phyloP scores from a whole-genome alignment of 768 basidiomycete genomes.

The Rhizopogon vinicolor region DNA sequence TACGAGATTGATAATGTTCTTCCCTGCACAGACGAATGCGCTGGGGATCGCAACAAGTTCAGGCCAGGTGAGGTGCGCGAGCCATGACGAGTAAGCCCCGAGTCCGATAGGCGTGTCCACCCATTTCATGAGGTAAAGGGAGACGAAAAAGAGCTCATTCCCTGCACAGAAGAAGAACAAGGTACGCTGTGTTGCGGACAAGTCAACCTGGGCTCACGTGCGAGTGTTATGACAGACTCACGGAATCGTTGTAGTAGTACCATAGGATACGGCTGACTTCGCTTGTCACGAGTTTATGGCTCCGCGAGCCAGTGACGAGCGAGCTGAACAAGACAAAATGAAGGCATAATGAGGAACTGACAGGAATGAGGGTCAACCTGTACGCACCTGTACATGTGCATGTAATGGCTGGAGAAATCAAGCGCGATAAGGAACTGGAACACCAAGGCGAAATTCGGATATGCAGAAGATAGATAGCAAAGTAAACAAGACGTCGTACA shows the following conservation, averaged over 20 bases:
- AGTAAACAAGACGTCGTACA: constrained; percentile 95
- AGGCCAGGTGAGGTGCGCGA: constrained; percentile 60
- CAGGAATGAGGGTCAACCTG: background rate
- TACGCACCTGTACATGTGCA: constrained; percentile 98
- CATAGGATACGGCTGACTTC: constrained; percentile 90
- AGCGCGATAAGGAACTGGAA: constrained; percentile 97
- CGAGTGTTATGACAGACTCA: constrained; percentile 34
- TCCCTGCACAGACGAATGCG: constrained; percentile 65
- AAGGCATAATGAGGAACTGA: background rate
- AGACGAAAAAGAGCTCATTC: constrained; percentile 95
- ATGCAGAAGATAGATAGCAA: constrained; percentile 88
- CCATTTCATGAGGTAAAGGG: constrained; percentile 92
- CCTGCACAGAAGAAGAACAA: constrained; percentile 92
- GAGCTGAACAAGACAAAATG: constrained; percentile 48
- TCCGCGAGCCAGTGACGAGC: constrained; percentile 87
- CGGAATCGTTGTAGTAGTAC: constrained; percentile 91
- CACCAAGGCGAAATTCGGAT: constrained; percentile 75
- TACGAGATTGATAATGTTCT: constrained; percentile 93
- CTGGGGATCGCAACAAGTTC: constrained; percentile 61
- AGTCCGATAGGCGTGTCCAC: constrained; percentile 64
- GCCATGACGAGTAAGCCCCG: constrained; percentile 10
- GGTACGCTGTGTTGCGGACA: constrained; percentile 50
- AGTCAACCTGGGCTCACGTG: background rate
- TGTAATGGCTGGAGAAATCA: constrained; percentile 98
- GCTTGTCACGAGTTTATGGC: constrained; percentile 89